Conservation (phyloP, 805 yeast species). For the Myxozyma monticola region DNA sequence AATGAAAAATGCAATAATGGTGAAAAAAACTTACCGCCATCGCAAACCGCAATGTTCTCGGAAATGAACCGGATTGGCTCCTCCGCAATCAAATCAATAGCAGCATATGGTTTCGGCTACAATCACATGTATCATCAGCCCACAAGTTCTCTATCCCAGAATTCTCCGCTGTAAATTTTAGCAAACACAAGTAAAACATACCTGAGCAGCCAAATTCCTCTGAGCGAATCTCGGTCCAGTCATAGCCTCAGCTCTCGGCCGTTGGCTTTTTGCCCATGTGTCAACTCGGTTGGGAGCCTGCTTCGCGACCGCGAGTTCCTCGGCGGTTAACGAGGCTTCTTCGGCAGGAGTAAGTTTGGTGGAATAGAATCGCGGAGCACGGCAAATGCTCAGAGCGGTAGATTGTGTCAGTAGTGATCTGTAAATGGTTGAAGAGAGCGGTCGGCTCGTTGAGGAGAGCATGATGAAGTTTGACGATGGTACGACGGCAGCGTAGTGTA, state of each 20-base stretch:
- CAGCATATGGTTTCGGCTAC: constrained; percentile 81
- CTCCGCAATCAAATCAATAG: constrained; percentile 76
- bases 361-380: not conserved
- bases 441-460: too few species aligned
- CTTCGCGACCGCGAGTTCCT: constrained; percentile 31
- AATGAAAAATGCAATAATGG: not conserved
- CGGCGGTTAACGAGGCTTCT: constrained; percentile 11
- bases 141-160: not conserved
- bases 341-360: constrained; percentile 7
- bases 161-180: not conserved
- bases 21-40: constrained; percentile 49
- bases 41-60: constrained; percentile 72
- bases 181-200: not conserved
- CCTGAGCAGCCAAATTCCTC: constrained; percentile 52
- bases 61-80: constrained; percentile 68
- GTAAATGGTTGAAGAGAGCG: too few species aligned
- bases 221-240: constrained; percentile 70
- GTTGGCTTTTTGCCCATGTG: constrained; percentile 74
- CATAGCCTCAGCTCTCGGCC: constrained; percentile 56
- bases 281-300: constrained; percentile 77
- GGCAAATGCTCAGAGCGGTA: too few species aligned
- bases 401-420: too few species aligned
- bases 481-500: too few species aligned
- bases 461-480: too few species aligned
- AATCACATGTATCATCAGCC: not conserved